Evolutionary conservation across 2,329 filamentous ascomycete genomes (phyloP).

Genomic region (Diatrype stigma): DNA sequence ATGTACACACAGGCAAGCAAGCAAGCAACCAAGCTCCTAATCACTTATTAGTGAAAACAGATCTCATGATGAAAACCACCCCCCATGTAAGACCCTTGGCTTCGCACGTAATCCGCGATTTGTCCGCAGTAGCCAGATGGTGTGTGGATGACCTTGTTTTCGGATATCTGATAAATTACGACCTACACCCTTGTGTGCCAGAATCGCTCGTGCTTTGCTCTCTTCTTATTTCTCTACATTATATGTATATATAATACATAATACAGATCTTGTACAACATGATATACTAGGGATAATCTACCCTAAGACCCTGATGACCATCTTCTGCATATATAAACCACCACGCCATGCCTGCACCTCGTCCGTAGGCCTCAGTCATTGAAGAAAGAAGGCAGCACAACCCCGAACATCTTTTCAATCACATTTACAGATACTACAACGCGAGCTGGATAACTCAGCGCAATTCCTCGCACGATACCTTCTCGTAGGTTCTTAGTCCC

Average conservation of each 20-base stretch:
- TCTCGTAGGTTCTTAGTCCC: background rate
- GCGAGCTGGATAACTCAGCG: background rate
- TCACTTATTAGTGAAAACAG: no score
- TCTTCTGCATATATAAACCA: conserved; percentile 17
- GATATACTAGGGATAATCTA: conserved; percentile 15
- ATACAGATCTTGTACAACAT: conserved; percentile 22
- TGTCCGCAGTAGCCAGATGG: background rate
- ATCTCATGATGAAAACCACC: no score
- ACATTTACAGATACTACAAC: background rate
- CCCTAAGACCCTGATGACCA: conserved; percentile 10
- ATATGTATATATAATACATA: conserved; percentile 16
- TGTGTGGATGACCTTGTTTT: conserved; percentile 10
- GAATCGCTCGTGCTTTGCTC: conserved; percentile 7
- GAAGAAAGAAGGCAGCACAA: background rate
- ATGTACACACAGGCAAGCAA: no score
- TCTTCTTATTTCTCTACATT: conserved; percentile 19
- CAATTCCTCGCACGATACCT: background rate
- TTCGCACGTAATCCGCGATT: background rate
- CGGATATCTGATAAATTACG: conserved; percentile 18
- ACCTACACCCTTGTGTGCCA: conserved; percentile 17
- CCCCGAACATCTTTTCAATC: background rate
- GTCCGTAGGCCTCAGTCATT: conserved; percentile 1
- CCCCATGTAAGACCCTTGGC: no score
- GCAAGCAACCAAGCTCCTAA: no score
- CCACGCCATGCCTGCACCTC: conserved; percentile 19